phyloP scores from a whole-genome alignment of 768 basidiomycete genomes.

The Tulasnella sp. region DNA sequence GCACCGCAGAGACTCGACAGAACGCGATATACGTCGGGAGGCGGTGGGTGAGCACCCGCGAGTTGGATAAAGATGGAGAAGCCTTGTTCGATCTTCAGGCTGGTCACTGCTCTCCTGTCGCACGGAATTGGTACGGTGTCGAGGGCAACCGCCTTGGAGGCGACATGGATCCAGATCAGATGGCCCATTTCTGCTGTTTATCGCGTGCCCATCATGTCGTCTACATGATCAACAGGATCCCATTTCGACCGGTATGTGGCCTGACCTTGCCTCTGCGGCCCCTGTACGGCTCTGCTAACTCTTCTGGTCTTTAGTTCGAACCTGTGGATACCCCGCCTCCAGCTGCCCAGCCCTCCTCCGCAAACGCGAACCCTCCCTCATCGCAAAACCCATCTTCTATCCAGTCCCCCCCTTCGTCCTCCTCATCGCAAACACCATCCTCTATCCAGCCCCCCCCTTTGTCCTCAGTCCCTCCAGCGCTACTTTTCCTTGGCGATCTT shows the following conservation, averaged over 20 bases:
- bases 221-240: background rate
- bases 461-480: too few relatives aligned
- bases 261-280: too few relatives aligned
- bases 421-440: too few relatives aligned
- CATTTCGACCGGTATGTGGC: background rate
- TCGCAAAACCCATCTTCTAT: too few relatives aligned
- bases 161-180: background rate
- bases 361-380: too few relatives aligned
- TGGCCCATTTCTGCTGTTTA: background rate
- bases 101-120: background rate
- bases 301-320: background rate
- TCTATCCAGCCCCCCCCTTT: too few relatives aligned
- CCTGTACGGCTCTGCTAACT: background rate
- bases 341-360: too few relatives aligned
- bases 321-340: background rate
- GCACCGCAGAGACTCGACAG: background rate
- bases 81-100: background rate
- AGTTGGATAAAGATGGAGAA: background rate
- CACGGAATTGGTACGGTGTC: background rate
- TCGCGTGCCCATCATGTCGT: background rate
- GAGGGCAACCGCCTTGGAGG: background rate
- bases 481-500: too few relatives aligned
- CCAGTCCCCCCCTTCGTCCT: too few relatives aligned
- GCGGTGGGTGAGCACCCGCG: background rate
- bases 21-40: background rate